A percentile compares a stretch with the other conserved stretches of the same genome.
These are phyloP conservation scores for Aspergillus flavus DNA, from an alignment of 2,329 filamentous ascomycete species.

Conservation along the genomic window DNA sequence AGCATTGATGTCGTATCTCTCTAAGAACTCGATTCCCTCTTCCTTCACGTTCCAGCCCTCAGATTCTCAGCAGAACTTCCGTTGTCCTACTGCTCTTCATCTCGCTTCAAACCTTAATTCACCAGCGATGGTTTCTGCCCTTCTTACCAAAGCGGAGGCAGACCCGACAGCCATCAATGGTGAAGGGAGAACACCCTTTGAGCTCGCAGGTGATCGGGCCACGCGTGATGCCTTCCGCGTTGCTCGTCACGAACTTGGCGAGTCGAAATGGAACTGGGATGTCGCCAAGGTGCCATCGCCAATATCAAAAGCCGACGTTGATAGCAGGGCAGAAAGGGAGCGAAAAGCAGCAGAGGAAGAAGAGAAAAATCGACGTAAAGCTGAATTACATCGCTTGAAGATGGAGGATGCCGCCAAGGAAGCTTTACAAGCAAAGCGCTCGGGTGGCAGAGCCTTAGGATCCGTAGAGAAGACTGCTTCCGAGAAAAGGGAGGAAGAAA, in stretches of 20 bases:
- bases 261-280: slow-evolving; percentile 77
- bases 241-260: slow-evolving; percentile 79
- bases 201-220: slow-evolving; percentile 79
- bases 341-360: slow-evolving; percentile 68
- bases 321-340: slow-evolving; percentile 69
- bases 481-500: slow-evolving; percentile 81
- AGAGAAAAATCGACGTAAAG: slow-evolving; percentile 70
- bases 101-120: slow-evolving; percentile 81
- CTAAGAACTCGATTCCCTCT: slow-evolving; percentile 69
- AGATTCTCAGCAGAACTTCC: slow-evolving; percentile 68
- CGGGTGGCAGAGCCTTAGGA: slow-evolving; percentile 59
- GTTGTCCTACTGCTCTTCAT: slow-evolving; percentile 82
- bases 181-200: slow-evolving; percentile 84
- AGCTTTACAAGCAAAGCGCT: slow-evolving; percentile 51
- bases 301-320: slow-evolving; percentile 71
- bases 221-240: slow-evolving; percentile 92
- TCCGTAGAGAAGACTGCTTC: slow-evolving; percentile 71
- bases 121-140: slow-evolving; percentile 72
- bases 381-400: slow-evolving; percentile 72
- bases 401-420: slow-evolving; percentile 58
- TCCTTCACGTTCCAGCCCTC: slow-evolving; percentile 75
- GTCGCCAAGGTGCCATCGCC: slow-evolving; percentile 70
- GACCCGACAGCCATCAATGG: slow-evolving; percentile 71
- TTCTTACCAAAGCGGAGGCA: slow-evolving; percentile 73
- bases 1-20: slow-evolving; percentile 80